These are phyloP conservation scores for Panaeolus papilionaceus DNA, from an alignment of 768 basidiomycete genomes.

Conservation along the genomic window DNA sequence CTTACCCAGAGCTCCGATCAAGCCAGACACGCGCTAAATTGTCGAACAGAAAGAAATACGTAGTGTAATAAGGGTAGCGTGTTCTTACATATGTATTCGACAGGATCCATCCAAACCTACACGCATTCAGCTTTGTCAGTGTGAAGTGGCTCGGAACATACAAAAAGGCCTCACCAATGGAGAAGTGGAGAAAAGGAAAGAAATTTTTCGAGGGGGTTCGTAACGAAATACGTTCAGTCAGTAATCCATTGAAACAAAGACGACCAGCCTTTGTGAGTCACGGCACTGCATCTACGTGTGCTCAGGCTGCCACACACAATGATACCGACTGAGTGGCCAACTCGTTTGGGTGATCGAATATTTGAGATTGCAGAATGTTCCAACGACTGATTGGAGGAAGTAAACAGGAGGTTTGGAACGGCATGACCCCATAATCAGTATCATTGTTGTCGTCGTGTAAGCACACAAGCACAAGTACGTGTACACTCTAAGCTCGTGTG, in stretches of 20 bases:
- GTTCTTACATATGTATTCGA: not conserved
- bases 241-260: not conserved
- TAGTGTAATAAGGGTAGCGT: conserved; percentile 8
- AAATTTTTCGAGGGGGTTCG: conserved; percentile 6
- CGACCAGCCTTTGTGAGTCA: not conserved
- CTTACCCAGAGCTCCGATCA: conserved; percentile 13
- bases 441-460: not conserved
- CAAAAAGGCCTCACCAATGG: not conserved
- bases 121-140: not conserved
- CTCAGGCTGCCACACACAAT: not conserved
- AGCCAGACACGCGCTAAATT: conserved; percentile 9
- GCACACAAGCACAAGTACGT: conserved; percentile 2
- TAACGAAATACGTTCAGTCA: not conserved
- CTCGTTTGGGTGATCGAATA: not conserved
- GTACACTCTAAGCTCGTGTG: not conserved
- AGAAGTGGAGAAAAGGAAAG: not conserved
- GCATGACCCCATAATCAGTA: not conserved
- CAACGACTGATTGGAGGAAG: not conserved
- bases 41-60: conserved; percentile 2
- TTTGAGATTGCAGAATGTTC: not conserved
- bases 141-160: not conserved
- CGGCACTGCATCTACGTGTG: not conserved
- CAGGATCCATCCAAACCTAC: conserved; percentile 11
- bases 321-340: not conserved
- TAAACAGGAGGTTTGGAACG: not conserved